Conservation (phyloP, 441 rosid species). For the Pelargonium australe region DNA sequence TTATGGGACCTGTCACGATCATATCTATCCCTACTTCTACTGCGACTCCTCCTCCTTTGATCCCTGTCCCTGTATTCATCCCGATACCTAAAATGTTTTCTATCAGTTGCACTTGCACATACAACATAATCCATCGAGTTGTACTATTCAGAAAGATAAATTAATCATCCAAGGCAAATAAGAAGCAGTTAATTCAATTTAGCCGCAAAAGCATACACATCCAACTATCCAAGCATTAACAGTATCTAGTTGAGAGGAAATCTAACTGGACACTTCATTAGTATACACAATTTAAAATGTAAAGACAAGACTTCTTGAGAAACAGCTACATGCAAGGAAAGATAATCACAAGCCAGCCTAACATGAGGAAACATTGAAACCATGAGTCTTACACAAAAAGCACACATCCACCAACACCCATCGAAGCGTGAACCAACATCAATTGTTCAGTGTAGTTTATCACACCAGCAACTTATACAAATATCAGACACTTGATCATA, state of each 20-base stretch:
- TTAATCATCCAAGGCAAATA: not conserved
- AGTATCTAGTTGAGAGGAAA: not conserved
- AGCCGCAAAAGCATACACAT: not conserved
- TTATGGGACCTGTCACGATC: constrained; percentile 47
- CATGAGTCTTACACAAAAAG: not conserved
- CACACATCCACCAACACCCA: not conserved
- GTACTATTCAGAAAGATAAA: no score
- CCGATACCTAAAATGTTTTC: constrained; percentile 33
- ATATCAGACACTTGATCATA: no score
- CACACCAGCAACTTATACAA: no score
- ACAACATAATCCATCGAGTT: not conserved
- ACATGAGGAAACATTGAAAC: not conserved
- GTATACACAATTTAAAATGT: not conserved
- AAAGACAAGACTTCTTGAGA: not conserved
- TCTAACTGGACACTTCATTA: not conserved
- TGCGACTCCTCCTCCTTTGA: constrained; percentile 50
- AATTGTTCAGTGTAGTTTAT: no score
- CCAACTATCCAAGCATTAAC: not conserved
- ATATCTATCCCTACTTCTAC: constrained; percentile 54
- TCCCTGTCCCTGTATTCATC: constrained; percentile 54
- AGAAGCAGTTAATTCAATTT: not conserved
- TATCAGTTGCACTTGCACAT: constrained; percentile 9
- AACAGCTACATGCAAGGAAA: not conserved
- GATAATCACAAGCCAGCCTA: not conserved
- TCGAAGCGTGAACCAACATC: no score